Percentiles rank a stretch among this genome's conserved stretches.
These are phyloP conservation scores for Trichoderma erinaceum DNA, from an alignment of 495 filamentous ascomycete species.

Conservation along the genomic window DNA sequence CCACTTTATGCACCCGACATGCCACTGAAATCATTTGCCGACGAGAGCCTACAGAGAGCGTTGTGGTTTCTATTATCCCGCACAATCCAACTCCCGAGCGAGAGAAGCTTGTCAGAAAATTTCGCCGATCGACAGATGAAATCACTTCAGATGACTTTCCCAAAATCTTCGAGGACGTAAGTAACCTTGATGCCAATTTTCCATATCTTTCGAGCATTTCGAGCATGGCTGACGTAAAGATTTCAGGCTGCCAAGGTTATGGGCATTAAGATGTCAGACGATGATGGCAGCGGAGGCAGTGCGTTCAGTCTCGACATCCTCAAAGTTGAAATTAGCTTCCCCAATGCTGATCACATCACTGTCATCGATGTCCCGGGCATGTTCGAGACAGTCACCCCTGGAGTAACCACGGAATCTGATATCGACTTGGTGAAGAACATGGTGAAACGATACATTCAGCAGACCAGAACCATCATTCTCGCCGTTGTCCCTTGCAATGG, in stretches of 20 bases:
- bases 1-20: constrained; percentile 47
- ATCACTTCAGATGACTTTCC: constrained; percentile 40
- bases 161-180: constrained; percentile 6
- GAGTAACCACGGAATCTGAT: constrained; percentile 25
- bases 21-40: constrained; percentile 52
- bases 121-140: constrained; percentile 37
- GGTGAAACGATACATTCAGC: constrained; percentile 41
- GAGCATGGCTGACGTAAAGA: background rate
- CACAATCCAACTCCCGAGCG: constrained; percentile 34
- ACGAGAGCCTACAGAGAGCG: constrained; percentile 22
- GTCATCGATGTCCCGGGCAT: constrained; percentile 56
- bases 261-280: background rate
- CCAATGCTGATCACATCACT: constrained; percentile 43
- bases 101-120: constrained; percentile 31
- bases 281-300: background rate
- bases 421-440: constrained; percentile 38
- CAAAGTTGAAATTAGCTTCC: constrained; percentile 43
- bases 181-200: background rate
- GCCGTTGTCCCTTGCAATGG: constrained; percentile 47
- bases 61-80: constrained; percentile 30
- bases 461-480: constrained; percentile 45
- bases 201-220: too few relatives aligned
- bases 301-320: constrained; percentile 45
- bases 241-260: constrained; percentile 6
- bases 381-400: constrained; percentile 27